Evolutionary conservation across 1,284 basidiomycete species (phyloP), one percentile per base, ranked within the genome.

Genomic region (Trametes polyzona): DNA sequence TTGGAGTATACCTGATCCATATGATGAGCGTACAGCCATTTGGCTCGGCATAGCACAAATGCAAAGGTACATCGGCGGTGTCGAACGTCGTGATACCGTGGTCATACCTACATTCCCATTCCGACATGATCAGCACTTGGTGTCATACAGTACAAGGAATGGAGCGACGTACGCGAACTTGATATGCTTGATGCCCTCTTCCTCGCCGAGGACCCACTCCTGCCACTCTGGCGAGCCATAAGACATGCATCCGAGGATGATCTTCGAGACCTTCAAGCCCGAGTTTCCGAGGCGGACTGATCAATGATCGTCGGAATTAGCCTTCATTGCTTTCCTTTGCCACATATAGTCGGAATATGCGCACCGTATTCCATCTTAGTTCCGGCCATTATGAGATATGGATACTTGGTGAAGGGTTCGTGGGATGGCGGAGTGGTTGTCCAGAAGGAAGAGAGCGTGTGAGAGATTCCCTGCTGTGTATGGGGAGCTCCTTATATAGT

Each of bases 71-170:
- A 61, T 82, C 74, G 30, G 80, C 80, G 0, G 80, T 81, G 63
- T 82, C 81, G 56, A 81, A 82, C 0, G 79, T 80, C 68, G 78
- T 73, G 61, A 83, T 81, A 4, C 82, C 81, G n/a, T 69, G 59
- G 7, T 78, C 74, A 58, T 74, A 70, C 24, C 33, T 48, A 17
- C 14, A 19, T 12, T n/a, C n/a, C n/a, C n/a, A n/a, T n/a, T n/a
- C n/a, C n/a, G 5, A 26, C 8, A 27, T 14, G 10, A 26, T 3
- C 4, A 12, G 14, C 29, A 42, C 3, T 8, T 6, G 19, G 17
- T 5, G 11, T 33, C 8, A 9, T 3, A 30, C 6, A 4, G 7
- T 6, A 24, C 12, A 23, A 11, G 4, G 19, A 21, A n/a, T 33
- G 2, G n/a, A 3, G 16, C 17, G n/a, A 67, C 72, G 41, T 54